These are phyloP conservation scores for Pseudophaeomoniella oleicola DNA, from an alignment of 2,329 filamentous ascomycete genomes.

Conservation along the genomic window DNA sequence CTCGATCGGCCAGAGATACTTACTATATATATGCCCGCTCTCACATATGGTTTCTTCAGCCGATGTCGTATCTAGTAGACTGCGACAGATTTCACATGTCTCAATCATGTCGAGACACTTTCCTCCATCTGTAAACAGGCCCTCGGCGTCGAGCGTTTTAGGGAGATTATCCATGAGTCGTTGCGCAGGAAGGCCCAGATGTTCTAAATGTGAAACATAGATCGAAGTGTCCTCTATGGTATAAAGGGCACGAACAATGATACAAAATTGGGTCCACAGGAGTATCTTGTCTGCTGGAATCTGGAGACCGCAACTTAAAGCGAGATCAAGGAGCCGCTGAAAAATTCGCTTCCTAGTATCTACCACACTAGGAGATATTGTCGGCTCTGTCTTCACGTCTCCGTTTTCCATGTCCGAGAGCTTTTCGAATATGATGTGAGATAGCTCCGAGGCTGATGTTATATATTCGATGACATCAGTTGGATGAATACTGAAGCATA, in stretches of 20 bases:
- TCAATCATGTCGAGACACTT: too few relatives aligned
- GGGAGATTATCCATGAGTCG: too few relatives aligned
- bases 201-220: too few relatives aligned
- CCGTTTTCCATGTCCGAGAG: too few relatives aligned
- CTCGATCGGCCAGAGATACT: not conserved
- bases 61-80: slow-evolving; percentile 4
- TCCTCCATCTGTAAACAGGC: too few relatives aligned
- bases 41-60: slow-evolving; percentile 6
- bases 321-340: too few relatives aligned
- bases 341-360: not conserved
- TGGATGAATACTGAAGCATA: slow-evolving; percentile 38
- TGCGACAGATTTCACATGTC: slow-evolving; percentile 9
- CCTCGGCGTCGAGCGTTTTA: too few relatives aligned
- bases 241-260: too few relatives aligned
- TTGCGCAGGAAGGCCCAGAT: not conserved
- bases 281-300: not conserved
- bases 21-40: slow-evolving; percentile 10
- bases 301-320: too few relatives aligned
- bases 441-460: slow-evolving; percentile 13
- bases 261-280: not conserved
- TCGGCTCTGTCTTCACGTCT: too few relatives aligned
- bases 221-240: too few relatives aligned
- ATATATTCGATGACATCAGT: slow-evolving; percentile 43
- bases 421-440: not conserved
- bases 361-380: too few relatives aligned